These are phyloP conservation scores for Leccinum longicurvipes DNA, from an alignment of 768 basidiomycete species.

Conservation along the genomic window DNA sequence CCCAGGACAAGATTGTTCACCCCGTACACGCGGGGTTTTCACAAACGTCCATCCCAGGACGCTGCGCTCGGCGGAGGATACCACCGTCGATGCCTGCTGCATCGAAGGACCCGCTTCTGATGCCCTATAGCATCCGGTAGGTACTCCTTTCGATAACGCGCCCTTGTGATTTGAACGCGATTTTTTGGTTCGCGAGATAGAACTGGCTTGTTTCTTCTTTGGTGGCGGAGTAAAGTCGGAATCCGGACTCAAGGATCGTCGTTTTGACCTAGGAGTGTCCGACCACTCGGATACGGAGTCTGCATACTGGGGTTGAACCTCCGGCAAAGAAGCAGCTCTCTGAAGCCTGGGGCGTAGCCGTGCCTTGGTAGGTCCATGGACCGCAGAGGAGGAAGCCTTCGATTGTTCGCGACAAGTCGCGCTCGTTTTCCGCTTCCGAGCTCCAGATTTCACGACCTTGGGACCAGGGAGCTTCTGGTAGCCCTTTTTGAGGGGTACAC, in stretches of 20 bases:
- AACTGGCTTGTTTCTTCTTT: constrained; percentile 9
- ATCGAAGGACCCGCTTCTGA: background rate
- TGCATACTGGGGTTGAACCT: background rate
- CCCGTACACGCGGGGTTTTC: background rate
- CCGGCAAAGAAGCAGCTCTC: background rate
- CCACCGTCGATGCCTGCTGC: background rate
- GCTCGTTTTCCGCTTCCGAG: background rate
- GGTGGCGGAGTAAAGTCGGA: background rate
- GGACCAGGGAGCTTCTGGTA: constrained; percentile 28
- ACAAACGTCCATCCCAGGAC: constrained; percentile 21
- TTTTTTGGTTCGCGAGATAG: background rate
- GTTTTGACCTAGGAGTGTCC: background rate
- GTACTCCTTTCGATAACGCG: background rate
- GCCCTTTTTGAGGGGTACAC: background rate
- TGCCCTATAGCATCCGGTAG: background rate
- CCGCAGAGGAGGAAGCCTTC: background rate
- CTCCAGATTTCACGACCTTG: constrained; percentile 4
- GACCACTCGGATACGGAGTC: background rate
- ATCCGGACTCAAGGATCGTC: constrained; percentile 17
- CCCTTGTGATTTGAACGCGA: background rate
- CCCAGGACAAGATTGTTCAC: too few species aligned
- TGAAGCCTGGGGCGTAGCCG: background rate
- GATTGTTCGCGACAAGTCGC: background rate
- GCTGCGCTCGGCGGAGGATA: background rate
- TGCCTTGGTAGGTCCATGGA: background rate